Evolutionary conservation across 1,139 yeast species (phyloP).

Genomic region (Geotrichum siamense): DNA sequence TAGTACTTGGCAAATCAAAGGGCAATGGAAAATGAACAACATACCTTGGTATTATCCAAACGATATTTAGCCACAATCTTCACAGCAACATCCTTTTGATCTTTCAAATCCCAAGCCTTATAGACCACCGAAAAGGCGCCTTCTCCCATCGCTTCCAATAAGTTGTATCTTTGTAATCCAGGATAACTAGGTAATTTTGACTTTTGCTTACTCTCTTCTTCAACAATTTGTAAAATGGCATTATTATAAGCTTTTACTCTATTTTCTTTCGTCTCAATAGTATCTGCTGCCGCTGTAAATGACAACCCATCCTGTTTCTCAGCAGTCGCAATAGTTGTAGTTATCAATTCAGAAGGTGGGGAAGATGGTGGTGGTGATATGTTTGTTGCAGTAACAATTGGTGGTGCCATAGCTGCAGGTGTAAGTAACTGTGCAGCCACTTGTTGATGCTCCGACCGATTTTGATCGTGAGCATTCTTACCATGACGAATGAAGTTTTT

Average conservation of each 20-base stretch:
- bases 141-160: slow-evolving; percentile 43
- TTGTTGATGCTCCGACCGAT: not conserved
- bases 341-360: no score
- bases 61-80: slow-evolving; percentile 74
- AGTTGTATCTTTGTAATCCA: slow-evolving; percentile 42
- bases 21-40: no score
- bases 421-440: slow-evolving; percentile 6
- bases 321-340: slow-evolving; percentile 1
- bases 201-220: slow-evolving; percentile 47
- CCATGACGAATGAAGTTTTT: slow-evolving; percentile 82
- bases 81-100: slow-evolving; percentile 61
- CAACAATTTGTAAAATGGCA: slow-evolving; percentile 55
- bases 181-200: slow-evolving; percentile 42
- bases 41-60: slow-evolving; percentile 41
- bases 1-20: no score
- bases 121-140: slow-evolving; percentile 92
- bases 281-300: not conserved
- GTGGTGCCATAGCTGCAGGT: slow-evolving; percentile 11
- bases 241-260: slow-evolving; percentile 41
- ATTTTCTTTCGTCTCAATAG: slow-evolving; percentile 21
- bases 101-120: slow-evolving; percentile 50
- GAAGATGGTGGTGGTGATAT: slow-evolving; percentile 6
- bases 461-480: slow-evolving; percentile 48
- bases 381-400: slow-evolving; percentile 13
- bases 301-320: not conserved